These are phyloP conservation scores for Zancudomyces culisetae DNA, from an alignment of 371 early-diverging fungal genomes.

Conservation along the genomic window DNA sequence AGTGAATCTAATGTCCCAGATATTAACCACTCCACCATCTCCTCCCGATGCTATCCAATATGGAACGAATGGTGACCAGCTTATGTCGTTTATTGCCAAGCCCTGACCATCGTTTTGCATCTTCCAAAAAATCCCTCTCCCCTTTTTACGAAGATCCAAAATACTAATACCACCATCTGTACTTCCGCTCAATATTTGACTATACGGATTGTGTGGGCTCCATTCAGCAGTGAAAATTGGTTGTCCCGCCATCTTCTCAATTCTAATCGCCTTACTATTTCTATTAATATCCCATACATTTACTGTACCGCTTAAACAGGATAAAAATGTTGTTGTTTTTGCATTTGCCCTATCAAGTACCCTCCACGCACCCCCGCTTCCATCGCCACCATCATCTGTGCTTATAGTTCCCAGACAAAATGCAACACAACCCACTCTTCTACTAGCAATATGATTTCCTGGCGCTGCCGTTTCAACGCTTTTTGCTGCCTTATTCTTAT, in stretches of 20 bases:
- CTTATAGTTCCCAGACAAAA: constrained; percentile 21
- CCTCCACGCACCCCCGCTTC: constrained; percentile 1
- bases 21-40: constrained; percentile 38
- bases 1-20: constrained; percentile 54
- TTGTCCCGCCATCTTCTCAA: constrained; percentile 20
- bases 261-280: constrained; percentile 13
- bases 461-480: constrained; percentile 25
- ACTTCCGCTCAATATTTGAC: constrained; percentile 14
- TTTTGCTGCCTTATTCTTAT: constrained; percentile 23
- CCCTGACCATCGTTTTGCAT: constrained; percentile 3
- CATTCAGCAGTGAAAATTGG: constrained; percentile 18
- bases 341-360: constrained; percentile 9
- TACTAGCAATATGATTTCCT: constrained; percentile 18
- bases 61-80: constrained; percentile 57
- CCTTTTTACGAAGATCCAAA: constrained; percentile 22
- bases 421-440: constrained; percentile 18
- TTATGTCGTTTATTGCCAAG: constrained; percentile 27
- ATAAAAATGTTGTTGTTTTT: constrained; percentile 13
- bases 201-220: constrained; percentile 17
- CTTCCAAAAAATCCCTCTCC: constrained; percentile 20
- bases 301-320: constrained; percentile 21
- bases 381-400: neutral
- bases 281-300: constrained; percentile 22
- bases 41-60: constrained; percentile 59
- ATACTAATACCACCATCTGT: constrained; percentile 18